Percentiles rank a stretch among this genome's conserved stretches.
These are phyloP conservation scores for Solanum raphanifolium DNA, from an alignment of 257 asterid genomes.

Conservation along the genomic window DNA sequence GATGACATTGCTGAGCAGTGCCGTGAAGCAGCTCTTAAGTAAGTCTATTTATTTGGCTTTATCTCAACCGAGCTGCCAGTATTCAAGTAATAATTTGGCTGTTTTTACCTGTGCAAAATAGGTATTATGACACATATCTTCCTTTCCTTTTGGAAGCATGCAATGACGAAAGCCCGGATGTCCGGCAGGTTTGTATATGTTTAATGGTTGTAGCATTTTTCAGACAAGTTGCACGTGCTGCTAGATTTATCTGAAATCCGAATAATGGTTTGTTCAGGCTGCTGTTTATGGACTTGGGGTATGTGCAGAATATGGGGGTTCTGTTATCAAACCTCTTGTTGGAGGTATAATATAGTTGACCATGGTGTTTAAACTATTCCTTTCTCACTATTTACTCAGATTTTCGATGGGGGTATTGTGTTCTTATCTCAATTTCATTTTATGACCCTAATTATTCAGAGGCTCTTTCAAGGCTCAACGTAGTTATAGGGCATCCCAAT, in stretches of 20 bases:
- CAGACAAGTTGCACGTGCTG: not conserved
- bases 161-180: conserved; percentile 85
- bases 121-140: conserved; percentile 86
- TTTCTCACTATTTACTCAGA: not conserved
- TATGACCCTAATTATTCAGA: conserved; percentile 33
- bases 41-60: not conserved
- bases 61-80: not conserved
- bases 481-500: conserved; percentile 66
- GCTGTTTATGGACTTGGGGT: conserved; percentile 97
- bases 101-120: conserved; percentile 12
- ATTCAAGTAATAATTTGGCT: not conserved
- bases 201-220: not conserved
- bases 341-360: conserved; percentile 42
- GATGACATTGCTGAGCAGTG: conserved; percentile 99
- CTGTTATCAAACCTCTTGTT: conserved; percentile 81
- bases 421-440: not conserved
- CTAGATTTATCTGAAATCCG: not conserved
- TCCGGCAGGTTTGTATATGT: conserved; percentile 65
- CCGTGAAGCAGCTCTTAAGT: conserved; percentile 82
- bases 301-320: conserved; percentile 88
- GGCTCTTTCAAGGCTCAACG: conserved; percentile 94
- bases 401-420: not conserved
- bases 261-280: conserved; percentile 47
- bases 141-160: conserved; percentile 98
- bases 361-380: not conserved